Base-by-base conservation (phyloP, 441 rosid genomes). In the Gossypium schwendimanii region DNA sequence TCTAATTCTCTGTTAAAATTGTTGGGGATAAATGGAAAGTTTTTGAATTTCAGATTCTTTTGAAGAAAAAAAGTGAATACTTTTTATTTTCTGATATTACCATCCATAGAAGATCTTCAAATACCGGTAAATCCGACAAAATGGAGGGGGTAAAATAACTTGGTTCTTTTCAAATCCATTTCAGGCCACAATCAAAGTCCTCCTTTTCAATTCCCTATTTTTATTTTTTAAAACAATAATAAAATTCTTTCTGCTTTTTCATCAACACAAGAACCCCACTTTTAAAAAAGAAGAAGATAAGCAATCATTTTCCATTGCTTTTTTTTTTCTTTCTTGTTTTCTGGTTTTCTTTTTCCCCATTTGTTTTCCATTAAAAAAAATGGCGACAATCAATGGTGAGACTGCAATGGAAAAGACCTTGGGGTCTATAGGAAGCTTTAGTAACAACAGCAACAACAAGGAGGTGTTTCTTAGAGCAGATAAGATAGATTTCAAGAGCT, bases 401-500 rank as follows among this genome's bases (percentile, higher is more conserved):
- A 0, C 18, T 15, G 3, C 31, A 54, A 63, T 61, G 62, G 81
- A 67, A 6, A 79, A 49, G 31, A 54, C 60, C 63, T 80, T 82
- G 89, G 78, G 67, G 70, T 80, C 83, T 18, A 72, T 5, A 76
- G 89, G 87, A 55, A 80, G 76, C 75, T 65, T 57, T n/a, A 81
- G 84, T 80, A 81, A 73, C 50, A 81, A n/a, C 23, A 55, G 21
- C 23, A 55, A 36, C 54, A n/a, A n/a, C 0, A 28, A 80, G 15
- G 86, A 73, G 23, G 28, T 75, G 75, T 80, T 75, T 77, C 17
- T 75, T 0, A 82, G 89, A 76, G 92, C 87, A 0, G 90, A 86
- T 73, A 85, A 72, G 55, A 77, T 88, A 3, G 93, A 88, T 70
- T 82, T 85, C 78, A 86, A 71, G 70, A 87, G 81, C 79, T 86